phyloP scores from a whole-genome alignment of 164 flowering plant genomes.

The Aristolochia californica region DNA sequence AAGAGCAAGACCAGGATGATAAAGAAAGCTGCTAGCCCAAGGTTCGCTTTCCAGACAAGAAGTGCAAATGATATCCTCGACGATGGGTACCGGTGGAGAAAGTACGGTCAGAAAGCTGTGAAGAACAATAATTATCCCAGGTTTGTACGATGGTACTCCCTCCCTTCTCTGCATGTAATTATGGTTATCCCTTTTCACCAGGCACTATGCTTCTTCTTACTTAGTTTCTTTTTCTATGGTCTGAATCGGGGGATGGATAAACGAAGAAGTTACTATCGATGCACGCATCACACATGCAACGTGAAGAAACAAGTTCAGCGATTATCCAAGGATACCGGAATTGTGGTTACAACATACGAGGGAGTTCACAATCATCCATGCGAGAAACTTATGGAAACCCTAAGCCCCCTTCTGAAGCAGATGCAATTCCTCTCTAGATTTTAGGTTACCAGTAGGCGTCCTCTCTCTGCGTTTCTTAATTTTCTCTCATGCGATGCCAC shows the following conservation, averaged over 20 bases:
- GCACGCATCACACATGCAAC: constrained; percentile 84
- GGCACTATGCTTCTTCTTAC: neutral
- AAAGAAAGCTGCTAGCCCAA: constrained; percentile 31
- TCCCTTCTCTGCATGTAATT: neutral
- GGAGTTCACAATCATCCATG: constrained; percentile 89
- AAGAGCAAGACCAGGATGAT: constrained; percentile 7
- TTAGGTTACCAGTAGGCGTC: too few species aligned
- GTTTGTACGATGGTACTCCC: constrained; percentile 16
- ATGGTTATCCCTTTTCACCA: neutral
- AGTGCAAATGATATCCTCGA: constrained; percentile 58
- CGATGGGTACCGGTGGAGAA: constrained; percentile 75
- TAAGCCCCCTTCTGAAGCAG: constrained; percentile 71
- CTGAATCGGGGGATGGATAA: too few species aligned
- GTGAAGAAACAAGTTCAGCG: constrained; percentile 94
- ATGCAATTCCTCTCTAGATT: constrained; percentile 75
- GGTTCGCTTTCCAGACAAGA: constrained; percentile 64
- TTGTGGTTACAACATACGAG: constrained; percentile 86
- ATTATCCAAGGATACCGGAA: constrained; percentile 63
- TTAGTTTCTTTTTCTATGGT: neutral
- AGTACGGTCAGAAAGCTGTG: constrained; percentile 74
- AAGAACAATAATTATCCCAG: constrained; percentile 64
- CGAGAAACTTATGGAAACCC: constrained; percentile 72
- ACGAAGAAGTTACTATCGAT: constrained; percentile 76
- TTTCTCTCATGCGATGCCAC: too few species aligned
- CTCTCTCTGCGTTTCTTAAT: too few species aligned